Evolutionary conservation across 257 asterid genomes (phyloP).

Genomic region (Solanum bukasovii): DNA sequence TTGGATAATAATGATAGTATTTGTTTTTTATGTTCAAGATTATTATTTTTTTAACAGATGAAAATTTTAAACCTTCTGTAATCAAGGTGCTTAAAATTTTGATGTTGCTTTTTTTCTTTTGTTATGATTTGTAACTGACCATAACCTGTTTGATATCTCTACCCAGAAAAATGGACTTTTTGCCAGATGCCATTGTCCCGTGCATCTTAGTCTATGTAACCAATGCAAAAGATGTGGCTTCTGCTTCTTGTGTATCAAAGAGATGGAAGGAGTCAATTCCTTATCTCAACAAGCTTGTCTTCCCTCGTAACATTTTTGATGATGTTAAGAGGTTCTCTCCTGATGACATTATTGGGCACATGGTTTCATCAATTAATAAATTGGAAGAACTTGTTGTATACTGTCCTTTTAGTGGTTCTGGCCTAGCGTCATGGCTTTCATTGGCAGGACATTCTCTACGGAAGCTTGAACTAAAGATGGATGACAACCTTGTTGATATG

Average conservation of each 20-base stretch:
- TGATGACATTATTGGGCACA: conserved; percentile 42
- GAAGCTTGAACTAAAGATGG: conserved; percentile 86
- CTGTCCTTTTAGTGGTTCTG: conserved; percentile 60
- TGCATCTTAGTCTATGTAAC: conserved; percentile 49
- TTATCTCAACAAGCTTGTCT: conserved; percentile 48
- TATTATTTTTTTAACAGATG: background rate
- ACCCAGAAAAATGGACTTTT: conserved; percentile 60
- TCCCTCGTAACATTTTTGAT: conserved; percentile 75
- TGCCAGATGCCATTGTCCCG: conserved; percentile 78
- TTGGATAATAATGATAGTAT: background rate
- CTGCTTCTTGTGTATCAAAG: conserved; percentile 71
- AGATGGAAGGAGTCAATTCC: conserved; percentile 86
- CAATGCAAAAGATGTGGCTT: conserved; percentile 84
- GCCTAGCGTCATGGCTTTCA: conserved; percentile 67
- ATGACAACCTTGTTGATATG: conserved; percentile 41
- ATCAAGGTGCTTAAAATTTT: background rate
- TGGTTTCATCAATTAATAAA: conserved; percentile 41
- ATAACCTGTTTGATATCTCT: conserved; percentile 28
- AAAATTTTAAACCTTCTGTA: background rate
- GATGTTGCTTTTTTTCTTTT: background rate
- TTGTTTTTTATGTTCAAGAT: background rate
- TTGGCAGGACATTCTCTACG: conserved; percentile 38
- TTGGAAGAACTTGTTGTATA: conserved; percentile 79
- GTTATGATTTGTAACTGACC: conserved; percentile 2
- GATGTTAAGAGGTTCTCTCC: conserved; percentile 39